These are phyloP conservation scores for Polyporus arcularius DNA, from an alignment of 768 basidiomycete genomes.

Conservation along the genomic window DNA sequence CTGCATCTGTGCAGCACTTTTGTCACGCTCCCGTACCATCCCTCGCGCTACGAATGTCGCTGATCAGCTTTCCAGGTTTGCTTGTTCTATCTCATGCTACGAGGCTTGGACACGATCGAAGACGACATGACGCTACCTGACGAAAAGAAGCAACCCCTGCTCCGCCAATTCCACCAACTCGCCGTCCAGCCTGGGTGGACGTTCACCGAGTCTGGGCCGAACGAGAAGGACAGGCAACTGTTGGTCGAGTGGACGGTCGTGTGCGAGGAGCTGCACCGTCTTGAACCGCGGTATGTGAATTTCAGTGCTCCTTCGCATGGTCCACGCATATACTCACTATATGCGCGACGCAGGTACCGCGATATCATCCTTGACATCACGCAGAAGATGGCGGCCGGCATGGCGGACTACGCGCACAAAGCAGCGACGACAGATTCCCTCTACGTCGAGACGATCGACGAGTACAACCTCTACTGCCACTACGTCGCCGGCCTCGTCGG, in stretches of 20 bases:
- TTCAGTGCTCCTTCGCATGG: not conserved
- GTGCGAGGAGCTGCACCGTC: constrained; percentile 73
- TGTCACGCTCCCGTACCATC: not conserved
- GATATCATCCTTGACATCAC: constrained; percentile 81
- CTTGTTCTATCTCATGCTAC: constrained; percentile 91
- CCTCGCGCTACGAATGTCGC: not conserved
- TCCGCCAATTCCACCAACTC: constrained; percentile 80
- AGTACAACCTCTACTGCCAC: constrained; percentile 98
- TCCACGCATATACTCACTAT: not conserved
- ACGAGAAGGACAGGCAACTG: constrained; percentile 86
- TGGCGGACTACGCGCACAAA: constrained; percentile 93
- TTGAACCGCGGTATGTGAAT: constrained; percentile 59
- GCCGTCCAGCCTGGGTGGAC: constrained; percentile 85
- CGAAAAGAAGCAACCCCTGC: constrained; percentile 79
- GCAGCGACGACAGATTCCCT: constrained; percentile 69
- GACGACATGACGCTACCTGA: constrained; percentile 97
- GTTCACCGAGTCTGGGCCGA: constrained; percentile 77
- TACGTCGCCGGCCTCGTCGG: constrained; percentile 98
- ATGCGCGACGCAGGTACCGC: constrained; percentile 55
- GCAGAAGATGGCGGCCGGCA: constrained; percentile 87
- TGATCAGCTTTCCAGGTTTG: constrained; percentile 62
- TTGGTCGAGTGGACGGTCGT: constrained; percentile 83
- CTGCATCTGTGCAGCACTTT: too few relatives aligned
- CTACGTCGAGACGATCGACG: constrained; percentile 73
- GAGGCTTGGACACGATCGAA: constrained; percentile 95